Base-by-base conservation (phyloP, 2,329 filamentous ascomycete genomes). In the Xylariaceae sp. region DNA sequence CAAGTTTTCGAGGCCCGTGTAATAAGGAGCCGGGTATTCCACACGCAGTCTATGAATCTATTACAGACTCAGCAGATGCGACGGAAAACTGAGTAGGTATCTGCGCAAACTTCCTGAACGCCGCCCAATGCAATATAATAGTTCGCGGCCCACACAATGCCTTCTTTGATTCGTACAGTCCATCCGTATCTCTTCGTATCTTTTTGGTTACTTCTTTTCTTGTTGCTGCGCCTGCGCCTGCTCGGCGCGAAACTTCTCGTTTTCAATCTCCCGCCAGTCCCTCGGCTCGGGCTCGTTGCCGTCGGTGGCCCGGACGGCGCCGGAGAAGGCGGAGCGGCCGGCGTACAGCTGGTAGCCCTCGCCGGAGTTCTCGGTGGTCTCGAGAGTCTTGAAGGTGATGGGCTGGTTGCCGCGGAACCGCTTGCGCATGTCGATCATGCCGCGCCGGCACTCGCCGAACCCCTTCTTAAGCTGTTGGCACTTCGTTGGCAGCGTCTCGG, bases 381-480 rank as follows among this genome's bases (percentile, higher is more conserved):
- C 80, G 64, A 85, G 75, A 54, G 79, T 75, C 67, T 77, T 79
- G 61, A 88, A 83, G 20, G 84, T 80, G 61, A 96, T 86, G 48
- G 94, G 92, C 72, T 91, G 85, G 77, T 97, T 97, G 53, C 94
- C 94, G 50, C 94, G 85, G 75, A 99, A 97, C 27, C 94, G 88
- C 78, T 97, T 97, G 72, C 94, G 90, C 94, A 99, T 99, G 73
- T 99, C 94, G 64, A 97, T 89, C 85, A 96, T 85, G 61, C 94
- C 94, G 61, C 93, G 89, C 69, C 96, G 95, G 82, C 94, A 99
- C 71, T 97, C 91, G 71, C 91, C 89, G 67, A 95, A 94, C 39
- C 92, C 91, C 72, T 91, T 92, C 72, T 93, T 91, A 55, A 99
- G 82, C 74, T 97, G 93, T 71, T 93, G 91, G 76, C 94, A 99